Evolutionary conservation across 768 basidiomycete species (phyloP).

Genomic region (Phylloporus rhodoxanthus): DNA sequence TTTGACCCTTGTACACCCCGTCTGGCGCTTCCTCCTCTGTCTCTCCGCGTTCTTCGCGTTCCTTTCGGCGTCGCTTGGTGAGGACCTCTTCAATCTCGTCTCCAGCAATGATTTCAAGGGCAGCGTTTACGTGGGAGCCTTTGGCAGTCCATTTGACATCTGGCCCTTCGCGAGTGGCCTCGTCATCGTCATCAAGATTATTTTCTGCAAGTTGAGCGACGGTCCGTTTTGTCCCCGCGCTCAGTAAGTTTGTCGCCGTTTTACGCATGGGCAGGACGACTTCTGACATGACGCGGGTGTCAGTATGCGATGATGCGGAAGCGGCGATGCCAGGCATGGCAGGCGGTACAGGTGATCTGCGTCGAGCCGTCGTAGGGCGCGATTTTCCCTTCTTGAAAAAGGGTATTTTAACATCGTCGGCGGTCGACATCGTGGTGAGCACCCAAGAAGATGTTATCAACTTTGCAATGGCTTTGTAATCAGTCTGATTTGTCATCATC

Average conservation of each 20-base stretch:
- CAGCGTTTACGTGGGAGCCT: conserved; percentile 69
- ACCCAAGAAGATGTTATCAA: conserved; percentile 5
- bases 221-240: conserved; percentile 68
- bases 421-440: conserved; percentile 27
- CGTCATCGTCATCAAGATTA: conserved; percentile 43
- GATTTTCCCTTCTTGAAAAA: conserved; percentile 87
- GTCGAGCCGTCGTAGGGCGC: conserved; percentile 69
- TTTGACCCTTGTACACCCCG: conserved; percentile 81
- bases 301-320: conserved; percentile 16
- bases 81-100: conserved; percentile 76
- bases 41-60: conserved; percentile 44
- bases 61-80: conserved; percentile 60
- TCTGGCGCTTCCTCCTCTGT: conserved; percentile 56
- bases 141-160: conserved; percentile 75
- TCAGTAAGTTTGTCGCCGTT: conserved; percentile 60
- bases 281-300: conserved; percentile 35
- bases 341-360: conserved; percentile 55
- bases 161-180: conserved; percentile 39
- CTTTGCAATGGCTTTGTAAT: conserved; percentile 6
- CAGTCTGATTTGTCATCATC: conserved; percentile 6
- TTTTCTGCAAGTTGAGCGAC: conserved; percentile 44
- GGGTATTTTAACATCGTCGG: conserved; percentile 51
- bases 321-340: not conserved
- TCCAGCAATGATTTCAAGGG: conserved; percentile 72
- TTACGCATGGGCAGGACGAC: conserved; percentile 79